phyloP scores from a whole-genome alignment of 225 moss, liverwort and hornwort species.

The Polytrichum commune region DNA sequence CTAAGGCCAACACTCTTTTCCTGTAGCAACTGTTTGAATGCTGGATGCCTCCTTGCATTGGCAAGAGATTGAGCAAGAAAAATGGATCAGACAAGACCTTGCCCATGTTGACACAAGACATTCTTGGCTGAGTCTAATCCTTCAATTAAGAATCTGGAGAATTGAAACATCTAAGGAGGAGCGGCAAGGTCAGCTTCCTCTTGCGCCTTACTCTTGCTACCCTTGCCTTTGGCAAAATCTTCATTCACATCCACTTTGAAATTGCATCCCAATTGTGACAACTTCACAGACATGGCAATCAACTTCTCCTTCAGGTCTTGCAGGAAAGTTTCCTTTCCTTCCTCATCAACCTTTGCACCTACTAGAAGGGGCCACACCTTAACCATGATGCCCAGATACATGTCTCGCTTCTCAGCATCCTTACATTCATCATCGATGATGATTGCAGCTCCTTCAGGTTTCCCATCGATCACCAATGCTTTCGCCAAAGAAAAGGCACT shows the following conservation, averaged over 20 bases:
- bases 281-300: conserved; percentile 25
- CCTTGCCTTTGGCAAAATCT: conserved; percentile 47
- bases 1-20: too few relatives aligned
- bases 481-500: conserved; percentile 56
- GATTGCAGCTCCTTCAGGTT: conserved; percentile 35
- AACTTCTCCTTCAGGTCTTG: conserved; percentile 43
- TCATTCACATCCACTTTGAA: conserved; percentile 42
- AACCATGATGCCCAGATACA: conserved; percentile 51
- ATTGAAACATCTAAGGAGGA: conserved; percentile 14
- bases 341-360: conserved; percentile 43
- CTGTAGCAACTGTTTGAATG: too few relatives aligned
- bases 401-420: conserved; percentile 36
- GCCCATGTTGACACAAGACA: too few relatives aligned
- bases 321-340: conserved; percentile 29
- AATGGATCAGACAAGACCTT: too few relatives aligned
- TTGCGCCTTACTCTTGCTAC: conserved; percentile 48
- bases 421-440: conserved; percentile 34
- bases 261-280: conserved; percentile 42
- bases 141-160: too few relatives aligned
- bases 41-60: too few relatives aligned
- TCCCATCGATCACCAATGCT: conserved; percentile 38
- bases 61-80: too few relatives aligned
- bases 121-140: too few relatives aligned
- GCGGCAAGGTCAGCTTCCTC: conserved; percentile 38
- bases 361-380: conserved; percentile 55